Evolutionary conservation across 306 rosid species (phyloP).

Genomic region (Rubus idaeus): DNA sequence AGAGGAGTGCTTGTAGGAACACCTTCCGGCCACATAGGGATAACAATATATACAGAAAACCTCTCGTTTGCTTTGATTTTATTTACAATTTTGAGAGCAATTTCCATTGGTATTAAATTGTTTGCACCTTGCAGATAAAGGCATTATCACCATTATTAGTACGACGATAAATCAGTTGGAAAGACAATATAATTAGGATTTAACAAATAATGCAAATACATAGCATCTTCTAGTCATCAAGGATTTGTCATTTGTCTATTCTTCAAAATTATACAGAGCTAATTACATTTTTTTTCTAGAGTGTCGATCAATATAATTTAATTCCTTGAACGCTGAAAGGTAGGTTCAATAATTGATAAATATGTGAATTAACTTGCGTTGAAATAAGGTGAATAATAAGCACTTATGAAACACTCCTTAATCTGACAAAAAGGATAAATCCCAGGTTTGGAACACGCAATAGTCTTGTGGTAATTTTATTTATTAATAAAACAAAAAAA

Average conservation of each 20-base stretch:
- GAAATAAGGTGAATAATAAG: no score
- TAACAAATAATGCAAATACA: not conserved
- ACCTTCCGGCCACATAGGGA: constrained; percentile 99
- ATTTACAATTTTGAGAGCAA: constrained; percentile 66
- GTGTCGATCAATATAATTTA: not conserved
- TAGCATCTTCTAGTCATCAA: not conserved
- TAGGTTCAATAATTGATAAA: no score
- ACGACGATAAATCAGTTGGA: not conserved
- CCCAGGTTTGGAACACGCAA: no score
- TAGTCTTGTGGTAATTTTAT: no score
- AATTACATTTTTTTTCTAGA: not conserved
- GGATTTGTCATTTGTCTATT: not conserved
- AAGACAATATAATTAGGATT: not conserved
- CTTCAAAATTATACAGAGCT: not conserved
- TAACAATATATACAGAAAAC: constrained; percentile 59
- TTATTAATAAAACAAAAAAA: no score
- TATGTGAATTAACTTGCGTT: no score
- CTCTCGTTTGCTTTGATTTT: constrained; percentile 75
- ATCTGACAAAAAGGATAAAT: no score
- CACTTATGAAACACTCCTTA: no score
- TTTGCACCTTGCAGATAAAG: constrained; percentile 47
- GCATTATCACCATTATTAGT: not conserved
- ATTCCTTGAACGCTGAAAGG: no score
- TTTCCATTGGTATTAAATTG: constrained; percentile 83
- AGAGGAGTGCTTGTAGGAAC: constrained; percentile 59